A percentile compares a stretch with the other conserved stretches of the same genome.
Conservation (phyloP, 805 yeast genomes). For the Candida ulmi region DNA sequence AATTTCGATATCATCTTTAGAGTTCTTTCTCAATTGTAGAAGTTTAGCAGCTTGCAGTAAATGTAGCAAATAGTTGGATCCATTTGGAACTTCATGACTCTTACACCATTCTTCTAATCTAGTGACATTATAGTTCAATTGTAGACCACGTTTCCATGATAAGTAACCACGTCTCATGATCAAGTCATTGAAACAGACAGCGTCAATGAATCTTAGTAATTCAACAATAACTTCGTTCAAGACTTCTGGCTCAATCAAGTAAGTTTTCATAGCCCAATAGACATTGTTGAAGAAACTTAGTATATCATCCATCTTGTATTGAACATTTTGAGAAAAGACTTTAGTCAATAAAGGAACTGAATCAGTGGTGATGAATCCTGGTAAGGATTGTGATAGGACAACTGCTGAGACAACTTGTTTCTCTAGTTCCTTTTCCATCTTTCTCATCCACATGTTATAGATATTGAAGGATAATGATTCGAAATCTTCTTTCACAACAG, state of each 20-base stretch:
- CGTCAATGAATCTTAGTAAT: conserved; percentile 80
- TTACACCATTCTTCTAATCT: conserved; percentile 98
- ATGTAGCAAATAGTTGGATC: conserved; percentile 77
- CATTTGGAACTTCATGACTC: conserved; percentile 85
- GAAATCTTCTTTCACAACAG: conserved; percentile 89
- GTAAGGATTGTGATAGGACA: conserved; percentile 88
- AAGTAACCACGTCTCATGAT: conserved; percentile 91
- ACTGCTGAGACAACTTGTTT: conserved; percentile 94
- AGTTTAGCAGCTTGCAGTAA: conserved; percentile 90
- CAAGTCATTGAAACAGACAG: conserved; percentile 90
- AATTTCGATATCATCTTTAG: conserved; percentile 83
- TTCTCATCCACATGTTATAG: conserved; percentile 96
- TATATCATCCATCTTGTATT: conserved; percentile 91
- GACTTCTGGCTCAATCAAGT: conserved; percentile 79
- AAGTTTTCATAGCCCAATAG: conserved; percentile 89
- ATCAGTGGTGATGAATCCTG: conserved; percentile 91
- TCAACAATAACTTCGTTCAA: conserved; percentile 81
- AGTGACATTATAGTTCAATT: conserved; percentile 92
- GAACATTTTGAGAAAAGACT: conserved; percentile 65
- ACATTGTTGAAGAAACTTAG: conserved; percentile 84
- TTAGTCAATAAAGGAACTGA: conserved; percentile 73
- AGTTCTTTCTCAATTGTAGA: conserved; percentile 84
- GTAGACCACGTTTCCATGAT: conserved; percentile 97
- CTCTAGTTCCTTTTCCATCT: conserved; percentile 83
- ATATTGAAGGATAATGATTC: conserved; percentile 90